Percentiles rank a stretch among this genome's conserved stretches.
These are phyloP conservation scores for Phytophthora cactorum DNA, from an alignment of 352 stramenopile genomes.

Conservation along the genomic window DNA sequence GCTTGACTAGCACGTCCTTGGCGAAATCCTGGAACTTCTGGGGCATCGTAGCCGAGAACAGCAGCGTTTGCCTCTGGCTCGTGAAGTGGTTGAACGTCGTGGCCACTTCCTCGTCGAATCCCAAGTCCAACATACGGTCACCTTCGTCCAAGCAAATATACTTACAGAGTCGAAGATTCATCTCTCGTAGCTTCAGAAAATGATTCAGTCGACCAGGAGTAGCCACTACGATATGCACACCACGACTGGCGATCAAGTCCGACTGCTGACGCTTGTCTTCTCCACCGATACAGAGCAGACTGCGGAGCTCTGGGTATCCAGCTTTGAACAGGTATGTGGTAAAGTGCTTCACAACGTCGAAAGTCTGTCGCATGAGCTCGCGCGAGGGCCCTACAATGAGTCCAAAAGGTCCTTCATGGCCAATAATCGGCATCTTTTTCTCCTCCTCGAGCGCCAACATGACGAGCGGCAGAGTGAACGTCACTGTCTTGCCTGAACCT, in stretches of 20 bases:
- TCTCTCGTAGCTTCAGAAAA: slow-evolving; percentile 95
- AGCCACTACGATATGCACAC: slow-evolving; percentile 97
- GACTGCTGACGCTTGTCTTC: slow-evolving; percentile 95
- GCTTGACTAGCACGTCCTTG: slow-evolving; percentile 94
- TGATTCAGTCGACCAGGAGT: slow-evolving; percentile 97
- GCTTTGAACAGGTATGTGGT: slow-evolving; percentile 75
- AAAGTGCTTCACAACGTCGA: slow-evolving; percentile 96
- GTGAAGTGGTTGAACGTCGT: slow-evolving; percentile 99
- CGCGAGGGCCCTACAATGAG: slow-evolving; percentile 97
- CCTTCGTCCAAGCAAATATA: slow-evolving; percentile 99
- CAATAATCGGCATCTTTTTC: slow-evolving; percentile 93
- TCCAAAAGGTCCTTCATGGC: slow-evolving; percentile 96
- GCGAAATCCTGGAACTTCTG: slow-evolving; percentile 99
- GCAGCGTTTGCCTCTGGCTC: slow-evolving; percentile 96
- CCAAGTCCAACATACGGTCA: slow-evolving; percentile 98
- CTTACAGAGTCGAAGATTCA: slow-evolving; percentile 95
- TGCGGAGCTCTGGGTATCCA: slow-evolving; percentile 86
- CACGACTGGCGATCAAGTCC: slow-evolving; percentile 80
- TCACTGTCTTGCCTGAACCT: slow-evolving; percentile 98
- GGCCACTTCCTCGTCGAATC: slow-evolving; percentile 92
- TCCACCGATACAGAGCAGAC: slow-evolving; percentile 96
- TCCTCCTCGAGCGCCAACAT: slow-evolving; percentile 98
- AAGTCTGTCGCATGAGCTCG: slow-evolving; percentile 98
- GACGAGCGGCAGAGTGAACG: slow-evolving; percentile 97
- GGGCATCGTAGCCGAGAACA: slow-evolving; percentile 99